phyloP scores from a whole-genome alignment of 2,329 filamentous ascomycete genomes.

The Ophidiomyces ophidiicola region DNA sequence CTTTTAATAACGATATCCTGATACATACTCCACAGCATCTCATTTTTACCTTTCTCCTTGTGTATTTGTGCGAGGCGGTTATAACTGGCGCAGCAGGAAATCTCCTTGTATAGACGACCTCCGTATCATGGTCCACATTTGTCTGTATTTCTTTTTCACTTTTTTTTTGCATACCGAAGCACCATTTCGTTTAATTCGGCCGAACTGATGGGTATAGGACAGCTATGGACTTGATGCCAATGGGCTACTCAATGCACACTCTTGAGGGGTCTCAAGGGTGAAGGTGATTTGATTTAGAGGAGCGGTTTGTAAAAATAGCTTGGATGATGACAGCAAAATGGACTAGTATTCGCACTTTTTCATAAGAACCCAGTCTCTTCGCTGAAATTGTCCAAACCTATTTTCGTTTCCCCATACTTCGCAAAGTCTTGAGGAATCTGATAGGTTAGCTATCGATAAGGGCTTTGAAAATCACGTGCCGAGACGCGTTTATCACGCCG shows the following conservation, averaged over 20 bases:
- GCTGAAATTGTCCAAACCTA: too few species aligned
- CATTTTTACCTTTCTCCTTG: not conserved
- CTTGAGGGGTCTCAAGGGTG: slow-evolving; percentile 5
- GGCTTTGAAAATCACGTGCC: not conserved
- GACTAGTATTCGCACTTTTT: too few species aligned
- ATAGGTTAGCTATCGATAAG: too few species aligned
- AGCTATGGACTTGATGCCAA: slow-evolving; percentile 5
- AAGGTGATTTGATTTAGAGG: slow-evolving; percentile 9
- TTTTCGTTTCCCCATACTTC: too few species aligned
- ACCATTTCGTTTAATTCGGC: not conserved
- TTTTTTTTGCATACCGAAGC: slow-evolving; percentile 2
- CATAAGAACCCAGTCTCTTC: too few species aligned
- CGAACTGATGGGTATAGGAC: slow-evolving; percentile 2
- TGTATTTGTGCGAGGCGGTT: slow-evolving; percentile 4
- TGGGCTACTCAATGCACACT: slow-evolving; percentile 4
- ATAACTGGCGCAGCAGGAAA: slow-evolving; percentile 7
- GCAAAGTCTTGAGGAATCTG: too few species aligned
- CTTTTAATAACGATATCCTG: slow-evolving; percentile 5
- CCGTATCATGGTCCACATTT: slow-evolving; percentile 5
- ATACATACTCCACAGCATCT: not conserved
- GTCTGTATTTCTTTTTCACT: not conserved
- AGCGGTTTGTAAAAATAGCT: too few species aligned
- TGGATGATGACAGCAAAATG: too few species aligned
- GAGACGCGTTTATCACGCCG: not conserved
- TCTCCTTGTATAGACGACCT: slow-evolving; percentile 10